phyloP scores from a whole-genome alignment of 441 rosid genomes.

The Populus hybrid region DNA sequence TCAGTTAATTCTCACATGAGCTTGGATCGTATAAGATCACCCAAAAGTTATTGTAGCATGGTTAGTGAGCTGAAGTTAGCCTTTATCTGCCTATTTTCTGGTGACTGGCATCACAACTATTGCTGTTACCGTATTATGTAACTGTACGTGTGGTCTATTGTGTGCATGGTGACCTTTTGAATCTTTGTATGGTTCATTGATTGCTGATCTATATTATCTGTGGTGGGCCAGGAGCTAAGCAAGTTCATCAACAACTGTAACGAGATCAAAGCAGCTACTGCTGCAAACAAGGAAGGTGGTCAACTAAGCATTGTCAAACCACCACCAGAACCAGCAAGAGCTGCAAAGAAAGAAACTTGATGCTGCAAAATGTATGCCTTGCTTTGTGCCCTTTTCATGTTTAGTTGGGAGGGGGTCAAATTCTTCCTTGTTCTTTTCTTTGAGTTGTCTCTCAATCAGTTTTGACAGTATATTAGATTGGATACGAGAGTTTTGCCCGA shows the following conservation, averaged over 20 bases:
- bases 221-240: constrained; percentile 53
- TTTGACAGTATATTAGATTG: neutral
- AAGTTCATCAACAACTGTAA: constrained; percentile 89
- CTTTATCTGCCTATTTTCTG: neutral
- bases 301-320: constrained; percentile 64
- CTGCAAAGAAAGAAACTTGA: constrained; percentile 29
- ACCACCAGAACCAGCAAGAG: constrained; percentile 27
- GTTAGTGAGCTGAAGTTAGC: neutral
- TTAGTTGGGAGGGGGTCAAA: neutral
- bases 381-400: neutral
- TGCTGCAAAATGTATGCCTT: neutral
- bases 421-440: neutral
- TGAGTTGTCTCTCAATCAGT: neutral
- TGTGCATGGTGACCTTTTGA: neutral
- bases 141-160: neutral
- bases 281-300: constrained; percentile 81
- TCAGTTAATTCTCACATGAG: neutral
- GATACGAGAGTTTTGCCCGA: neutral
- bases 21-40: neutral
- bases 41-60: neutral
- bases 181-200: constrained; percentile 5
- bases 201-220: neutral
- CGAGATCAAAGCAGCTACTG: constrained; percentile 73
- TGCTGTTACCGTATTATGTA: neutral
- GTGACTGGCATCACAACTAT: neutral